These are phyloP conservation scores for Hypoxylon fragiforme DNA, from an alignment of 495 filamentous ascomycete species.

Conservation along the genomic window DNA sequence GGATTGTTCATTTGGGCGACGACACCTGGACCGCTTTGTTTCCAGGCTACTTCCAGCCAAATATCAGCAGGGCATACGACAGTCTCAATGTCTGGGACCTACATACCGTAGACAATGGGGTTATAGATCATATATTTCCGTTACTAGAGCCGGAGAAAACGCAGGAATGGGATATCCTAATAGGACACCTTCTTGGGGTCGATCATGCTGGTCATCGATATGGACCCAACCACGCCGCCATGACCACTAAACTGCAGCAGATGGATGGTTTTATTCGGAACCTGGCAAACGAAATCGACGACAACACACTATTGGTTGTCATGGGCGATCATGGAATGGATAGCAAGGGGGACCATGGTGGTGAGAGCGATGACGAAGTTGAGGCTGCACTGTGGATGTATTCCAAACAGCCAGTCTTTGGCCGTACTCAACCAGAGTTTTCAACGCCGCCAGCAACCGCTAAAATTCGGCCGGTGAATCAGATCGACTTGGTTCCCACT, in stretches of 20 bases:
- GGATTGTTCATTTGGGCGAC: conserved; percentile 89
- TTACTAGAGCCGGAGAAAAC: conserved; percentile 66
- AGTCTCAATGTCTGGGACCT: conserved; percentile 98
- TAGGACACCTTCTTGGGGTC: conserved; percentile 93
- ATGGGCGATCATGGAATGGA: conserved; percentile 99
- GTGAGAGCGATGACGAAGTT: conserved; percentile 92
- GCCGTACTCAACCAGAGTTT: conserved; percentile 66
- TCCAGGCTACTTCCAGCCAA: conserved; percentile 84
- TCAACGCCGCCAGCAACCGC: conserved; percentile 69
- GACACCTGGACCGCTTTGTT: conserved; percentile 96
- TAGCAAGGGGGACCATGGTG: conserved; percentile 92
- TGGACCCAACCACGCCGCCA: conserved; percentile 89
- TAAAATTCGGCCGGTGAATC: conserved; percentile 79
- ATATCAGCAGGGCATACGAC: conserved; percentile 84
- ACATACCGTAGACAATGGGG: conserved; percentile 95
- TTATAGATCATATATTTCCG: conserved; percentile 89
- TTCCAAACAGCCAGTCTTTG: conserved; percentile 81
- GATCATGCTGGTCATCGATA: conserved; percentile 98
- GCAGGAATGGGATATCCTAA: conserved; percentile 83
- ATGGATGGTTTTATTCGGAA: conserved; percentile 82
- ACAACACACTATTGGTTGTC: conserved; percentile 84
- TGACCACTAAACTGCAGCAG: conserved; percentile 85
- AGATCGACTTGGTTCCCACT: conserved; percentile 95
- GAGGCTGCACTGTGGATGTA: conserved; percentile 99
- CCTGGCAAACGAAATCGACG: conserved; percentile 73